These are phyloP conservation scores for Fraxinus pennsylvanica DNA, from an alignment of 257 asterid species.

Conservation along the genomic window DNA sequence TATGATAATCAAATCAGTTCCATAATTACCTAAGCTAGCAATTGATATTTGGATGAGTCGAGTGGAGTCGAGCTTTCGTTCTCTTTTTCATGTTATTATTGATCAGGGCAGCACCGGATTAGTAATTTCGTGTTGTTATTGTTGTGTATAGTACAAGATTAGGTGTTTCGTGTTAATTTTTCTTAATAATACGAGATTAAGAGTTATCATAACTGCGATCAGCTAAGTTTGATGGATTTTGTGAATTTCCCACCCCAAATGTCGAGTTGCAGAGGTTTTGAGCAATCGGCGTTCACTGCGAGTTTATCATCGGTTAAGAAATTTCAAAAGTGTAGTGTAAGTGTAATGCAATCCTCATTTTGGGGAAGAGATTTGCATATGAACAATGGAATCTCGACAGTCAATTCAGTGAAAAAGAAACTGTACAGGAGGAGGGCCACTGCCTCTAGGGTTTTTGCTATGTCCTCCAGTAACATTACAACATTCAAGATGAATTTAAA, in stretches of 20 bases:
- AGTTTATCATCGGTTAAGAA: conserved; percentile 24
- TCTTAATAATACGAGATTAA: not conserved
- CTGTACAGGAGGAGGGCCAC: conserved; percentile 14
- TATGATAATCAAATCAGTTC: not conserved
- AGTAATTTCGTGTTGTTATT: not conserved
- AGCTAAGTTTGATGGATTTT: conserved; percentile 3
- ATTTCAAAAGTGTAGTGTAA: conserved; percentile 15
- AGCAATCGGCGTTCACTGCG: conserved; percentile 28
- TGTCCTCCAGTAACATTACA: conserved; percentile 36
- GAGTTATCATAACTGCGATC: not conserved
- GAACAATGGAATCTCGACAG: conserved; percentile 26
- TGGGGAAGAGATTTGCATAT: conserved; percentile 46
- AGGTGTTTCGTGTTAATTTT: not conserved
- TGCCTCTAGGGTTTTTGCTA: conserved; percentile 36
- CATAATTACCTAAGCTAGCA: not conserved
- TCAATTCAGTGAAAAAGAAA: conserved; percentile 21
- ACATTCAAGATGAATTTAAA: conserved; percentile 73
- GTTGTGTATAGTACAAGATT: not conserved
- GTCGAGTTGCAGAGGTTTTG: conserved; percentile 53
- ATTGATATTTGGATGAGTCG: not conserved
- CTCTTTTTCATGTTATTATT: not conserved
- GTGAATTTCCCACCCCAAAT: conserved; percentile 28
- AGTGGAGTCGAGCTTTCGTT: not conserved
- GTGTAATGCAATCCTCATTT: conserved; percentile 36
- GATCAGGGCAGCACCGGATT: not conserved